phyloP scores from a whole-genome alignment of 2,329 filamentous ascomycete genomes.

The Stachybotrys echinatus region DNA sequence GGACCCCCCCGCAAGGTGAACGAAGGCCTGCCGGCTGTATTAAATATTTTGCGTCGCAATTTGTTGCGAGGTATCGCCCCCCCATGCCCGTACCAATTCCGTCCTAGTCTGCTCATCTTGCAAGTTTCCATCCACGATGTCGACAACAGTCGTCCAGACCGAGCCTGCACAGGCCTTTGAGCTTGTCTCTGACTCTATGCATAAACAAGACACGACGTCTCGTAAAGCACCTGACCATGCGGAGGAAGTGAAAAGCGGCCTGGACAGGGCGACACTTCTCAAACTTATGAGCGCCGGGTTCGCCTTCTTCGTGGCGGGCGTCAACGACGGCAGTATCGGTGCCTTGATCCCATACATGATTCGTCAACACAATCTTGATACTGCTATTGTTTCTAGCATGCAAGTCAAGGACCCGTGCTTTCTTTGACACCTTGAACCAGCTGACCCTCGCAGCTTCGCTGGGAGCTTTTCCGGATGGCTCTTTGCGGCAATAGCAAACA shows the following conservation, averaged over 20 bases:
- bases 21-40: too few species aligned
- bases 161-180: constrained; percentile 1
- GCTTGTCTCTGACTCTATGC: background rate
- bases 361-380: constrained; percentile 47
- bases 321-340: constrained; percentile 61
- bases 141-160: background rate
- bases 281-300: constrained; percentile 52
- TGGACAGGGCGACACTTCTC: constrained; percentile 22
- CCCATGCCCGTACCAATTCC: too few species aligned
- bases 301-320: constrained; percentile 60
- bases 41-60: too few species aligned
- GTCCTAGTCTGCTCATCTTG: too few species aligned
- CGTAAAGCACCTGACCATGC: background rate
- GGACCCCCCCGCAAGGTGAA: too few species aligned
- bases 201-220: background rate
- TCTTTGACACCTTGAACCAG: background rate
- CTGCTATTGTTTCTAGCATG: constrained; percentile 45
- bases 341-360: constrained; percentile 59
- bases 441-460: constrained; percentile 35
- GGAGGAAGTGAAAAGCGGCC: constrained; percentile 22
- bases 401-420: constrained; percentile 19
- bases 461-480: constrained; percentile 57
- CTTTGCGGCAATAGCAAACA: constrained; percentile 50
- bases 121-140: background rate
- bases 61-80: too few species aligned